Evolutionary conservation across 192 early-diverging fungal species (phyloP).

Genomic region (Umbelopsis sp.): DNA sequence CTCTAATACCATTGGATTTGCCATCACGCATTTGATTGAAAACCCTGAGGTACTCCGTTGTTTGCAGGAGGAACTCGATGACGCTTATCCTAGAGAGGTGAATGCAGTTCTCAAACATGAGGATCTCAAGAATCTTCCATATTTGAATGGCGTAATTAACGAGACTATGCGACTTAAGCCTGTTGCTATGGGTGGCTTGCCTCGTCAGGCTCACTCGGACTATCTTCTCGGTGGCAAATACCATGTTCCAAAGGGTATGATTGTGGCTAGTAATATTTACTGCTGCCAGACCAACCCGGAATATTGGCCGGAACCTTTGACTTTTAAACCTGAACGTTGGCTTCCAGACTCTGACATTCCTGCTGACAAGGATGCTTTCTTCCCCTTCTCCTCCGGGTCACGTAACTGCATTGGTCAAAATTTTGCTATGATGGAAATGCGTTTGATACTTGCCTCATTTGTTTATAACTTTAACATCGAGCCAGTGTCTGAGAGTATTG

Average conservation of each 20-base stretch:
- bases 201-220: constrained; percentile 40
- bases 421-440: constrained; percentile 52
- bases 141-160: constrained; percentile 56
- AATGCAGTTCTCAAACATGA: constrained; percentile 26
- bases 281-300: constrained; percentile 20
- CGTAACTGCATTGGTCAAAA: constrained; percentile 51
- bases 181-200: constrained; percentile 40
- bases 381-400: constrained; percentile 51
- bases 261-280: background rate
- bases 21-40: constrained; percentile 30
- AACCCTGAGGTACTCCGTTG: constrained; percentile 3
- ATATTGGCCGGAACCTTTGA: constrained; percentile 25
- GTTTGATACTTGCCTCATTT: constrained; percentile 41
- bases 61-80: constrained; percentile 31
- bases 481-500: constrained; percentile 24
- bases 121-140: constrained; percentile 46
- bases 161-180: constrained; percentile 55
- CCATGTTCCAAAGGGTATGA: constrained; percentile 42
- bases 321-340: constrained; percentile 44
- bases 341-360: constrained; percentile 10
- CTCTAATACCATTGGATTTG: constrained; percentile 34
- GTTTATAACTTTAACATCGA: constrained; percentile 47
- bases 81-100: background rate
- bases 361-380: constrained; percentile 47
- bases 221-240: constrained; percentile 48